Base-by-base conservation (phyloP, 129 eudicot species). In the Escallonia rubra region DNA sequence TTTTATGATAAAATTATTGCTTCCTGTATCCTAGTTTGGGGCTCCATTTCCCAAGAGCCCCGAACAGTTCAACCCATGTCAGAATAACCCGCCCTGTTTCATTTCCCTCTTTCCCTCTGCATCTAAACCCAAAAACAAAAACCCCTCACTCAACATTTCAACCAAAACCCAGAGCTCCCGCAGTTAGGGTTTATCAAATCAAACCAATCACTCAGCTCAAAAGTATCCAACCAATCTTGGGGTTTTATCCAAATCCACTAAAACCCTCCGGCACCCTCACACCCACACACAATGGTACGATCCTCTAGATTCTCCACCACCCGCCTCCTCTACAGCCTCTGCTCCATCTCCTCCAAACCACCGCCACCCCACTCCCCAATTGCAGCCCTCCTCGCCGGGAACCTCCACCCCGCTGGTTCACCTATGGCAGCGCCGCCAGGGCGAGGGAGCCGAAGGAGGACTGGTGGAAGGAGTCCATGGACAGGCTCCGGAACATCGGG, bases 391-490 rank as follows among this genome's bases (percentile, higher is more conserved):
- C 85, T 87, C 45, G 23, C 69, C 70, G 78, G 76, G 3, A 55
- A 68, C 58, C 67, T 69, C 84, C 84, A 83, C 39, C 73, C 84
- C 90, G 90, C 62, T 74, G 71, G 3, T 85, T 65, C 79, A 84
- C 97, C 54, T 81, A 86, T 51, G 87, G 95, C 67, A 83, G 81
- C 14, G 89, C 96, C 11, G 86, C 95, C 44, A 64, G 91, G 16
- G 59, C 72, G 51, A 80, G 82, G 61, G 87, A 82, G 2, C 95
- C 86, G 56, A 84, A 82, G 73, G 91, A 85, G 15, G 75, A 85
- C 3, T 74, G 86, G 84, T 93, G 96, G 96, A 86, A 82, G 78
- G 96, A 89, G 10, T 93, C 98, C 8, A 75, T 93, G 84, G 79
- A 76, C 12, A 86, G 68, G 80, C 86, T 93, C 47, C 83, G 98